A percentile compares a stretch with the other conserved stretches of the same genome.
phyloP scores from a whole-genome alignment of 495 filamentous ascomycete species.

The Lophium mytilinum region DNA sequence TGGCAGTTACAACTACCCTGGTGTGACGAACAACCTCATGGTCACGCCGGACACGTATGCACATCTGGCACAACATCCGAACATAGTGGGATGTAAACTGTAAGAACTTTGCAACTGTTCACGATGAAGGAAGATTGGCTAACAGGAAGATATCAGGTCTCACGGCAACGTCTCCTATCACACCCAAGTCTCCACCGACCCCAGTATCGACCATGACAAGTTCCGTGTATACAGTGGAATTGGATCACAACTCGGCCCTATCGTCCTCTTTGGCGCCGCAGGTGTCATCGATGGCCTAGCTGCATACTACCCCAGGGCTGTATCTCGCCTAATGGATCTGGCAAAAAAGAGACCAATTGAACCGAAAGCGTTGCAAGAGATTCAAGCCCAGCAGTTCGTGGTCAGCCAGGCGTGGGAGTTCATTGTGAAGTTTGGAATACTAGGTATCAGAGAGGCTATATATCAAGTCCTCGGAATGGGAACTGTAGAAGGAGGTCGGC shows the following conservation, averaged over 20 bases:
- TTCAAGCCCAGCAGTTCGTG: slow-evolving; percentile 47
- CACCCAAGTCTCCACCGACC: slow-evolving; percentile 46
- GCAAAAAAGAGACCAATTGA: slow-evolving; percentile 32
- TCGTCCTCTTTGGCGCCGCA: slow-evolving; percentile 49
- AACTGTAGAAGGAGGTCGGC: slow-evolving; percentile 49
- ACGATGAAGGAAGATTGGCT: not conserved
- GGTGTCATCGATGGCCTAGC: slow-evolving; percentile 62
- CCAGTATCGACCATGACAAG: slow-evolving; percentile 43
- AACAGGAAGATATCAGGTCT: slow-evolving; percentile 32
- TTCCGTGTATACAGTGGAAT: slow-evolving; percentile 64
- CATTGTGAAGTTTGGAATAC: slow-evolving; percentile 50
- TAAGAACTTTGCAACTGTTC: not conserved
- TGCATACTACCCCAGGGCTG: slow-evolving; percentile 54
- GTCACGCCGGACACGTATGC: slow-evolving; percentile 45
- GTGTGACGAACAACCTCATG: slow-evolving; percentile 59
- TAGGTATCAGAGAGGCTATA: slow-evolving; percentile 57
- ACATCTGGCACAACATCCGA: slow-evolving; percentile 35
- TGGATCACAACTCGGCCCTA: slow-evolving; percentile 61
- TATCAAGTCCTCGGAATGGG: slow-evolving; percentile 45
- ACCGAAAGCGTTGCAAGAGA: slow-evolving; percentile 43
- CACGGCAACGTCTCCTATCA: slow-evolving; percentile 61
- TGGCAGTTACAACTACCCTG: slow-evolving; percentile 59
- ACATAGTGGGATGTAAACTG: slow-evolving; percentile 59
- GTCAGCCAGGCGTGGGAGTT: slow-evolving; percentile 47
- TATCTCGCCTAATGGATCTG: slow-evolving; percentile 46